phyloP scores from a whole-genome alignment of 805 yeast species.

The Alloascoidea africana region DNA sequence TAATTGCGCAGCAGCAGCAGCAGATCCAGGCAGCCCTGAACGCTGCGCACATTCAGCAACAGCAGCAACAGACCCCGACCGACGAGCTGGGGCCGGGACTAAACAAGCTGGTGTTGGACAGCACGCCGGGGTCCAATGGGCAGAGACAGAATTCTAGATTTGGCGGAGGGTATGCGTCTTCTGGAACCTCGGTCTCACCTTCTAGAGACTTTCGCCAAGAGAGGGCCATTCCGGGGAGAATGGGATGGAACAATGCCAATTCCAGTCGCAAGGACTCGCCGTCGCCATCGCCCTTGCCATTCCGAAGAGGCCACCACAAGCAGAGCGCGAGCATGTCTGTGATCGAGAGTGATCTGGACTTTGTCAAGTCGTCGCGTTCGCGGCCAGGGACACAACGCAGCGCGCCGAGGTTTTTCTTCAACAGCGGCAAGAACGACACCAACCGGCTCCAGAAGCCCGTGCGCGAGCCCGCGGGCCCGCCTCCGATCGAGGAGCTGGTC shows the following conservation, averaged over 20 bases:
- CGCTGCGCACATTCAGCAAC: conserved; percentile 10
- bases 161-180: neutral
- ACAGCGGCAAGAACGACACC: conserved; percentile 5
- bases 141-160: neutral
- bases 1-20: conserved; percentile 19
- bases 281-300: conserved; percentile 5
- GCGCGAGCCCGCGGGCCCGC: conserved; percentile 19
- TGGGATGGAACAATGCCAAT: neutral
- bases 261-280: neutral
- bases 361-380: too few species aligned
- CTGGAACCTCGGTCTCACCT: neutral
- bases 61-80: conserved; percentile 7
- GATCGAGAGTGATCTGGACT: neutral
- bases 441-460: conserved; percentile 12
- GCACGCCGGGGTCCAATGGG: too few species aligned
- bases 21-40: conserved; percentile 16
- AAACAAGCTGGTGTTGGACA: too few species aligned
- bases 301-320: conserved; percentile 13
- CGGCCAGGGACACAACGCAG: neutral
- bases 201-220: too few species aligned
- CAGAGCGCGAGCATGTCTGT: conserved; percentile 1
- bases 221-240: too few species aligned
- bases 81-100: too few species aligned
- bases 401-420: conserved; percentile 1
- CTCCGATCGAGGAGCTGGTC: conserved; percentile 16